Base-by-base conservation (phyloP, 1,284 basidiomycete species). In the Athelia psychrophila region DNA sequence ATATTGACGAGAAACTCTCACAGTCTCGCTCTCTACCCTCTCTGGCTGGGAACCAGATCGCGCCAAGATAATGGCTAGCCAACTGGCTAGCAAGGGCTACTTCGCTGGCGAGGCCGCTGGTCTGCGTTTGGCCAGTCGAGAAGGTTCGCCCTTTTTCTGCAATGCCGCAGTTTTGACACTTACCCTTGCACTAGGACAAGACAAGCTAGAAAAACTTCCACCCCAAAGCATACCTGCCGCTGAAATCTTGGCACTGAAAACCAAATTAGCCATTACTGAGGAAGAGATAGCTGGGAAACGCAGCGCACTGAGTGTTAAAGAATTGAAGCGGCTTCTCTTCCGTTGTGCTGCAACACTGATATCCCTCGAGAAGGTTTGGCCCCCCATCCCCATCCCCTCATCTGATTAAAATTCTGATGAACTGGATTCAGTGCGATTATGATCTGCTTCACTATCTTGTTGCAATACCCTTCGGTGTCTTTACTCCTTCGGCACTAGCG, bases 391-490 rank as follows among this genome's bases (percentile, higher is more conserved):
- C 50, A 40, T 18, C 32, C 48, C 9, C 49, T 36, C 30, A 32
- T 22, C 44, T 44, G 47, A 47, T 52, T 20, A 27, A 4, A 20
- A 35, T 22, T 22, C 30, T 47, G 4, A 45, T 18, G 10, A 24
- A 8, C 6, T 42, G n/a, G n/a, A 8, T 42, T 5, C 58, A 93
- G 87, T 87, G 87, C 62, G 93, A 99, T 57, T 83, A 90, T 62
- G 91, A 92, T 35, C 77, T 99, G 9, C 73, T 99, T 3, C 90
- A 95, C 67, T 89, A 91, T 64, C 75, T 99, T 23, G 95, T 99
- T 8, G 80, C 81, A 23, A 71, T 99, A 16, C 97, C 97, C 0
- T 91, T 98, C 61, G 88, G 89, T 51, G 86, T 93, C 3, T 94
- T 95, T 59, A 94, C 92, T 0, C 93, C 95, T 1, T 78, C 90